phyloP scores from a whole-genome alignment of 208 protist species.

The Trypanosoma rangeli region DNA sequence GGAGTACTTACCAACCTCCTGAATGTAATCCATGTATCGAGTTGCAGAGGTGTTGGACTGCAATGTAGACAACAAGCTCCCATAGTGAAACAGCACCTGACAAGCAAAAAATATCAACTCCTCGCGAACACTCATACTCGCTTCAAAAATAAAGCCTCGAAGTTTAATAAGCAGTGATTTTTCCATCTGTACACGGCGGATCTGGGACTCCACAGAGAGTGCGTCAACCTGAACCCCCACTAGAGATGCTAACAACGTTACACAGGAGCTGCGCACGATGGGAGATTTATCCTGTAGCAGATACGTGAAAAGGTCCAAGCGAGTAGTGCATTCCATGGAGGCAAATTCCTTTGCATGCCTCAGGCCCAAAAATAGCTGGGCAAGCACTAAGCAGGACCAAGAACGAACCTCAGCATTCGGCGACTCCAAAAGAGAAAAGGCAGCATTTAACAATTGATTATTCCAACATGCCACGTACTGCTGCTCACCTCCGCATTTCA shows the following conservation, averaged over 20 bases:
- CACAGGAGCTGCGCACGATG: slow-evolving; percentile 85
- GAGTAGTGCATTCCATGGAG: slow-evolving; percentile 73
- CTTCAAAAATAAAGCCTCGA: slow-evolving; percentile 75
- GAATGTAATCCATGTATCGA: slow-evolving; percentile 53
- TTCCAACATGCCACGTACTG: slow-evolving; percentile 83
- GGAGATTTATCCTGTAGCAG: slow-evolving; percentile 83
- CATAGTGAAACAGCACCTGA: slow-evolving; percentile 74
- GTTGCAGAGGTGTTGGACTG: slow-evolving; percentile 26
- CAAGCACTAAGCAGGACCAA: slow-evolving; percentile 81
- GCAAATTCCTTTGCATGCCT: slow-evolving; percentile 77
- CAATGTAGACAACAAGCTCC: slow-evolving; percentile 22
- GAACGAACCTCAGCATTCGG: slow-evolving; percentile 74
- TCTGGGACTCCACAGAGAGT: slow-evolving; percentile 53
- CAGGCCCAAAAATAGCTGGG: slow-evolving; percentile 66
- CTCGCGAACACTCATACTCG: slow-evolving; percentile 83
- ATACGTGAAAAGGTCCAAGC: slow-evolving; percentile 66
- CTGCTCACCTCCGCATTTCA: slow-evolving; percentile 52
- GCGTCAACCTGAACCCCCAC: slow-evolving; percentile 60
- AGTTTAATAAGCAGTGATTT: slow-evolving; percentile 84
- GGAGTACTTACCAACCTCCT: slow-evolving; percentile 34
- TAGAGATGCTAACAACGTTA: slow-evolving; percentile 80
- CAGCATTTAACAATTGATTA: slow-evolving; percentile 73
- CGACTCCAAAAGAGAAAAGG: slow-evolving; percentile 63
- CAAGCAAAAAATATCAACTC: slow-evolving; percentile 87
- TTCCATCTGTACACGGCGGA: slow-evolving; percentile 82